Evolutionary conservation across 1,284 basidiomycete genomes (phyloP).

Genomic region (Cystobasidium pallidum): DNA sequence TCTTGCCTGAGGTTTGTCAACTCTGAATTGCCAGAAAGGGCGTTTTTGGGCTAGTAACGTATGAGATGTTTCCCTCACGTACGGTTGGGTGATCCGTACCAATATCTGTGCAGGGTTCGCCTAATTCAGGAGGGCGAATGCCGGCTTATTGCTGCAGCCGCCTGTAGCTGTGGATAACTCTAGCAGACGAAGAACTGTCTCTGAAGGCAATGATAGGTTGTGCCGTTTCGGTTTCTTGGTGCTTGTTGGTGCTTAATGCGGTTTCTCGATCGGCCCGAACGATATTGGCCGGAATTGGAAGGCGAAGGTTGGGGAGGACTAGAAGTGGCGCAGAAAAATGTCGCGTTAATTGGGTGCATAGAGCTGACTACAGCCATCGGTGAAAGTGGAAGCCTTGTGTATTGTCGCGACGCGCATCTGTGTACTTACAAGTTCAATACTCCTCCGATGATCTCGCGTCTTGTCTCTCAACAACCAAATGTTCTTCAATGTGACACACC

Average conservation of each 20-base stretch:
- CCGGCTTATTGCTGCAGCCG: neutral
- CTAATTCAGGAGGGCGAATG: neutral
- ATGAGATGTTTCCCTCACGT: too few relatives aligned
- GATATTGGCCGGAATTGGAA: constrained; percentile 8
- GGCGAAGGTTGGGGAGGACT: neutral
- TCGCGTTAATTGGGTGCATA: neutral
- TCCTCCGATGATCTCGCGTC: too few relatives aligned
- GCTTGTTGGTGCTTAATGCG: neutral
- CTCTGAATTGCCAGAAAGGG: neutral
- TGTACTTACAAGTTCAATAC: too few relatives aligned
- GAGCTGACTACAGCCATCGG: too few relatives aligned
- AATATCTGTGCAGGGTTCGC: neutral
- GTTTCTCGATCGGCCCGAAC: neutral
- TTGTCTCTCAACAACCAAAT: neutral
- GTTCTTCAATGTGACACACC: neutral
- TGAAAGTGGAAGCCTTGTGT: too few relatives aligned
- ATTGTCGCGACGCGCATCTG: too few relatives aligned
- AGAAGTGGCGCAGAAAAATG: constrained; percentile 4
- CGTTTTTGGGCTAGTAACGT: neutral
- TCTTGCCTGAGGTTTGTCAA: neutral
- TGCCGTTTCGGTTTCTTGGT: neutral
- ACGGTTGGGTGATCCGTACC: too few relatives aligned
- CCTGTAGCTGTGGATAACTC: neutral
- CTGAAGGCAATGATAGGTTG: neutral
- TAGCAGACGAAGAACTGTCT: too few relatives aligned